Evolutionary conservation across 169 alveolate species (phyloP).

Genomic region (Theileria orientalis): DNA sequence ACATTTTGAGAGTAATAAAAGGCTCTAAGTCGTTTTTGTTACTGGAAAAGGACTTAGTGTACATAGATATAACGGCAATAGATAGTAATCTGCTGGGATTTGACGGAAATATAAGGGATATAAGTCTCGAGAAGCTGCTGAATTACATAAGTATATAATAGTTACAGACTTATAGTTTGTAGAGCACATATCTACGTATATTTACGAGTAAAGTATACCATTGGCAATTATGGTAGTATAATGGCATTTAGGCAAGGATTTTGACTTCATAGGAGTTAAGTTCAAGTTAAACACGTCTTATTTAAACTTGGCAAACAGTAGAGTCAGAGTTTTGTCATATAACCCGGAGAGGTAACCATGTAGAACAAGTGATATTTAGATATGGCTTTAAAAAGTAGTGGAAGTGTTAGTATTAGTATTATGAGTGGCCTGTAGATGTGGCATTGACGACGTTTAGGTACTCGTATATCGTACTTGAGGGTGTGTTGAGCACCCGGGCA

Average conservation of each 20-base stretch:
- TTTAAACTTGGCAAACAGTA: background rate
- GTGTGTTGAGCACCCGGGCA: background rate
- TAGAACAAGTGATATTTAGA: background rate
- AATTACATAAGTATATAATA: background rate
- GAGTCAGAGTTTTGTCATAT: background rate
- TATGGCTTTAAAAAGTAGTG: no score
- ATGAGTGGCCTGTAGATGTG: no score
- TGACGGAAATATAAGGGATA: no score
- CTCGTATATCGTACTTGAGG: background rate
- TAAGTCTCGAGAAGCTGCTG: background rate
- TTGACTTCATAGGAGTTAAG: no score
- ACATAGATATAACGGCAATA: background rate
- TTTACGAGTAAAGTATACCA: no score
- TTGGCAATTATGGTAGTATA: no score
- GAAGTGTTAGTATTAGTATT: background rate
- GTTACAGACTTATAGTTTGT: no score
- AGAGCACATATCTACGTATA: no score
- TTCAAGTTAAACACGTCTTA: background rate
- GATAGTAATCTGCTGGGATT: background rate
- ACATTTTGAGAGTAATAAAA: background rate
- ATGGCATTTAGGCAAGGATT: no score
- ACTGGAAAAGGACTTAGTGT: background rate
- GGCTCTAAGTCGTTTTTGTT: background rate
- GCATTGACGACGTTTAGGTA: background rate
- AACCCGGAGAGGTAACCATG: background rate